Base-by-base conservation (phyloP, 495 filamentous ascomycete species). In the Trypethelium eluteriae region DNA sequence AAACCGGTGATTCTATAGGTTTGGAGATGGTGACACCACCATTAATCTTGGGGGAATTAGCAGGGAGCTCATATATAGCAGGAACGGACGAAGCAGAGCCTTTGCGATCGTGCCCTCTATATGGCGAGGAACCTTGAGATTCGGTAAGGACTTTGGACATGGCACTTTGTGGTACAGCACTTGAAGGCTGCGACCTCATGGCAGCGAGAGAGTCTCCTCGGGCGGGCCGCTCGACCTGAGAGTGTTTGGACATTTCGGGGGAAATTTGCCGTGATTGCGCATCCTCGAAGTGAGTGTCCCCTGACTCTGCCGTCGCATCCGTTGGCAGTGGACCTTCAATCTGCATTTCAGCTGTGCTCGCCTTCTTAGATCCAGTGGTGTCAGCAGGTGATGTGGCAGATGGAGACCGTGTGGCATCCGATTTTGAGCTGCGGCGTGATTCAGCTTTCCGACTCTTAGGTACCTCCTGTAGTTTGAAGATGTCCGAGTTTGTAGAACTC, bases 401-500 rank as follows among this genome's bases (percentile, higher is more conserved):
- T 18, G 70, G 68, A 32, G 68, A 70, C 16, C 64, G 34, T 9
- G 32, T 10, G 12, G 63, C 77, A 65, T 78, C 73, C 5, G 85
- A 84, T 67, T 85, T 80, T 11, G 90, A 92, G 70, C 83, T 85
- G 62, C 83, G 86, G 66, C 84, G 80, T n/a, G 86, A 85, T 67
- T 77, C 81, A 0, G 83, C 75, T 77, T 84, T 86, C 77, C 85
- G 88, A 59, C 78, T 82, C 72, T 86, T 88, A 0, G 89, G 88
- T 4, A 86, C 89, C 44, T 93, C 88, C 70, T 90, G 88, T 65
- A 93, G 74, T 74, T 83, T 89, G 77, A 93, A 93, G 35, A 83
- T 83, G 53, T 90, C 80, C 7, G 53, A 59, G 14, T 59, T 59
- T 5, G 53, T 59, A 2, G 53, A 59, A 18, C 53, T 59, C 5